Conservation (phyloP, 257 asterid genomes). For the Solanum chilense region DNA sequence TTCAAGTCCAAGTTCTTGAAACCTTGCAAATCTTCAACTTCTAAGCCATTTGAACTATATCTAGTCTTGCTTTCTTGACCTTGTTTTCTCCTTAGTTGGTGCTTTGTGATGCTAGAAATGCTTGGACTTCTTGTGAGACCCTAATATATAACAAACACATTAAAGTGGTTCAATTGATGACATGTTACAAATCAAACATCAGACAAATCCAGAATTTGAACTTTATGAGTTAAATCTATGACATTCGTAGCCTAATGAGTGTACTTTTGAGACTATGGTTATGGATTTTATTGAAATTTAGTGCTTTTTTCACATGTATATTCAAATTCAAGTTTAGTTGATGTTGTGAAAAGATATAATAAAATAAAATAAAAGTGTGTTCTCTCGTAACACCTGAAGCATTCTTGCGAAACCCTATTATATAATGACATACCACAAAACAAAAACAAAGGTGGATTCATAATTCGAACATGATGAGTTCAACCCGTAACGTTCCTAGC, state of each 20-base stretch:
- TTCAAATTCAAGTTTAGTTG: neutral
- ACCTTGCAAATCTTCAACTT: conserved; percentile 22
- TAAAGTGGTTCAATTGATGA: neutral
- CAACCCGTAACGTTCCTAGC: neutral
- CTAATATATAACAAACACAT: conserved; percentile 10
- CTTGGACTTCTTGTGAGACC: conserved; percentile 16
- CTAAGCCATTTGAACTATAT: conserved; percentile 21
- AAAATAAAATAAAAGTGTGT: neutral
- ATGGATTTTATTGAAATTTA: neutral
- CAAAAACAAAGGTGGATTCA: neutral
- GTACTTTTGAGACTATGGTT: neutral
- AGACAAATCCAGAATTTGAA: neutral
- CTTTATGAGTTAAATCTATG: neutral
- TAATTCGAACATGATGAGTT: neutral
- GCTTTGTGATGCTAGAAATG: conserved; percentile 24
- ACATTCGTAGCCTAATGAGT: neutral
- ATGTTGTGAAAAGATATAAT: neutral
- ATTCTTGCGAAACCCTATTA: no score
- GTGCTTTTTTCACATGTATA: neutral
- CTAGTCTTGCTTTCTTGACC: conserved; percentile 18
- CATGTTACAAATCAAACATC: no score
- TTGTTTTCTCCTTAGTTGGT: conserved; percentile 17
- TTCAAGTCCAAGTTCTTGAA: conserved; percentile 34
- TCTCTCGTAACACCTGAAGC: neutral
- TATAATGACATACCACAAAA: neutral